phyloP scores from a whole-genome alignment of 352 stramenopile species.

The Pythium sp. region DNA sequence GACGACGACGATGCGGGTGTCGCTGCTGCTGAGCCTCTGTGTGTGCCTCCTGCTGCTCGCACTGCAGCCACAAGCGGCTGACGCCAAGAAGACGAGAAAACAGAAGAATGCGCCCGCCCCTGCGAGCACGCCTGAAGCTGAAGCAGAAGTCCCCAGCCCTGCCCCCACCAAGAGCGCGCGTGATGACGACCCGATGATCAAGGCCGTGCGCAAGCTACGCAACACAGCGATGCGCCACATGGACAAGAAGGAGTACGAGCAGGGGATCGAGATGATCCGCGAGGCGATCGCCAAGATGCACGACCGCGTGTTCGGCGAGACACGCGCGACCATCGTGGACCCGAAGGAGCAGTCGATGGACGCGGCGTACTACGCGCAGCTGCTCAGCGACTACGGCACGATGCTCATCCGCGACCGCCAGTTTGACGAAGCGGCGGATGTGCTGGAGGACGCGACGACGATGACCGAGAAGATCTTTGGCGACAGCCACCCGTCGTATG shows the following conservation, averaged over 20 bases:
- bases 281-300: conserved; percentile 66
- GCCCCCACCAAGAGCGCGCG: conserved; percentile 15
- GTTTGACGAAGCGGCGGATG: conserved; percentile 72
- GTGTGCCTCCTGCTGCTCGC: conserved; percentile 30
- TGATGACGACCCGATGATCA: conserved; percentile 51
- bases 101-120: background rate
- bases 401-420: conserved; percentile 71
- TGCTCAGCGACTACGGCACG: conserved; percentile 78
- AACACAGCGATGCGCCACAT: conserved; percentile 78
- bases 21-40: conserved; percentile 14
- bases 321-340: conserved; percentile 46
- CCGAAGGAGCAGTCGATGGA: conserved; percentile 60
- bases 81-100: conserved; percentile 13
- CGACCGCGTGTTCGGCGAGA: conserved; percentile 62
- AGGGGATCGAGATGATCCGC: conserved; percentile 60
- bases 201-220: conserved; percentile 59
- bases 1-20: background rate
- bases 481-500: conserved; percentile 75
- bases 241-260: conserved; percentile 50
- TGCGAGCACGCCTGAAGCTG: background rate
- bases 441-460: conserved; percentile 68
- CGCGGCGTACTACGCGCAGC: conserved; percentile 69
- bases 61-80: conserved; percentile 14
- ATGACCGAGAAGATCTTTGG: conserved; percentile 79
- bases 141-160: background rate